Base-by-base conservation (phyloP, 805 yeast species). In the Blastobotrys mokoenaii region DNA sequence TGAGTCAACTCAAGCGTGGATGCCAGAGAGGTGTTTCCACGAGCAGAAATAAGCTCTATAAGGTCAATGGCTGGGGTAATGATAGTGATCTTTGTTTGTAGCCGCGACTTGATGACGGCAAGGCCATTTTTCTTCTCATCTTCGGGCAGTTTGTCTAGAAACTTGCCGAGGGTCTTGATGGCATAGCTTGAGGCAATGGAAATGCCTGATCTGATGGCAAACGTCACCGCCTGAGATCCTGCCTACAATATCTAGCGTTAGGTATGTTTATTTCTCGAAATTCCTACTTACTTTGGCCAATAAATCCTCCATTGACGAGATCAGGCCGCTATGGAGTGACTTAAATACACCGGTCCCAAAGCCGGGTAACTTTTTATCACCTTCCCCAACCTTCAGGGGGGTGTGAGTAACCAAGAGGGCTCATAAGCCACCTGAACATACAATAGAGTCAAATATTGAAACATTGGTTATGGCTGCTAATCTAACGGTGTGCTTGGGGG, bases 171-270 rank as follows among this genome's bases (percentile, higher is more conserved):
- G 0, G 82, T 77, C 47, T 75, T 77, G 36, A 83, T 70, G 17
- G 89, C 88, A 63, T 77, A 84, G 0, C 82, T 77, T 0, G 88
- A 77, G 0, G 89, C 93, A 16, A 84, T 53, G 1, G 87, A 78
- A 29, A 84, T 74, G 0, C 93, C 87, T 1, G 89, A 82, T 46
- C 82, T 69, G 22, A 84, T 77, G 8, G 89, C 94, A 63, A 84
- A 80, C 2, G 86, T 74, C n/a, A 84, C 84, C 1, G 85, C 84
- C 52, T 83, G 88, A 42, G 76, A 77, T 27, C 88, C 83, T 2
- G 93, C 93, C 62, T 71, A 14, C 18, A 39, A n/a, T n/a, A n/a
- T n/a, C n/a, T n/a, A 38, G 4, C 31, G 9, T 5, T 16, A 9
- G 4, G 16, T 4, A 8, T 17, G 10, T 10, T 38, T 17, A 14